Evolutionary conservation across 495 filamentous ascomycete species (phyloP), one percentile per base, ranked within the genome.

Genomic region (Letharia lupina): DNA sequence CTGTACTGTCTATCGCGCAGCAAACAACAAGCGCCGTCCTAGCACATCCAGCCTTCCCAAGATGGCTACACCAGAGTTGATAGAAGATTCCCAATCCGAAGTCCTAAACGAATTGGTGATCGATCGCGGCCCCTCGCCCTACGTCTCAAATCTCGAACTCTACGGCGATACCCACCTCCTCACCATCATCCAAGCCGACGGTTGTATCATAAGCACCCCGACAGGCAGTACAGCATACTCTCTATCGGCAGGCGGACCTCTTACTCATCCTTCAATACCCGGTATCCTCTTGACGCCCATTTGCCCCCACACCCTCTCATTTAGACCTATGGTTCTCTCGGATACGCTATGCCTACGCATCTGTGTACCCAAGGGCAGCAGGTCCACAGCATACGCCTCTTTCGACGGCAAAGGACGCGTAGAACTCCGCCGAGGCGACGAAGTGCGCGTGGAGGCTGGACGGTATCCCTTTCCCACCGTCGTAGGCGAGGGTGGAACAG

Each of bases 301-400:
- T 74, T 98, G 94, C 75, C 93, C 94, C 20, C 94, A 98, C 74
- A 97, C 93, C 1, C 82, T 98, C 28, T 95, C 91, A 45, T 98
- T 98, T 85, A 86, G 94, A 13, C 94, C 94, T 41, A 96, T 98
- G 90, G 89, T 98, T n/a, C 86, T 98, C n/a, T 93, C 90, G 44
- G 94, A 98, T 75, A 93, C 87, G 45, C 87, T 96, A 76, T 85
- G 93, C 35, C 84, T 98, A 56, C 91, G 91, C 60, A 87, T 98
- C 65, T 89, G 88, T 33, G 87, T 98, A 33, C 94, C 94, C 1
- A 82, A 83, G 57, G 82, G 87, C 69, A 93, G 90, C 44, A 90
- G 94, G 23, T 92, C 91, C 8, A 96, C 90, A 1, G 93, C 93
- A 0, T 98, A 96, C 81, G 95, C 91, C 72, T 90, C 90, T 47